Conservation (phyloP, 805 yeast genomes). For the Blastobotrys attinorum region DNA sequence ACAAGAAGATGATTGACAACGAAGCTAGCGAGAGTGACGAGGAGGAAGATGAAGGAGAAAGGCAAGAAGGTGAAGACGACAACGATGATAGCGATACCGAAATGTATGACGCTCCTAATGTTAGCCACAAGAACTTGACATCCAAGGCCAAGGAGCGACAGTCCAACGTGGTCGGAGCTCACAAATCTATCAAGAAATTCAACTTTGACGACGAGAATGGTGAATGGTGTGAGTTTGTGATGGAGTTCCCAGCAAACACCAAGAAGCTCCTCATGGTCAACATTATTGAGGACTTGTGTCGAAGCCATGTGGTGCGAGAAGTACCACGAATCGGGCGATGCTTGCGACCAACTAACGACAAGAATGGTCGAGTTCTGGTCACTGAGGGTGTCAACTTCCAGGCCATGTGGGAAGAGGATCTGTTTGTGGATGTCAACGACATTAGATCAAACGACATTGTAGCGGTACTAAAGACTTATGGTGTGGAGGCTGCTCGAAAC, state of each 20-base stretch:
- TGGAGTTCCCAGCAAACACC: conserved; percentile 75
- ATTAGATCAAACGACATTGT: conserved; percentile 89
- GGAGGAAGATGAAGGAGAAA: conserved; percentile 25
- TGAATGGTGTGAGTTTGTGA: conserved; percentile 85
- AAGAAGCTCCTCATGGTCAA: conserved; percentile 96
- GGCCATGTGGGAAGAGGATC: conserved; percentile 98
- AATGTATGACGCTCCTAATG: conserved; percentile 20
- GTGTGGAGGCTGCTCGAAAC: conserved; percentile 98
- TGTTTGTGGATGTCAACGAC: conserved; percentile 81
- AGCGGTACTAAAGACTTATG: conserved; percentile 83
- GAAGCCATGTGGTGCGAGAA: conserved; percentile 86
- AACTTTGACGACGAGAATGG: conserved; percentile 86
- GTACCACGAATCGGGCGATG: conserved; percentile 89
- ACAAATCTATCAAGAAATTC: conserved; percentile 66
- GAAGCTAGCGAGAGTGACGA: conserved; percentile 41
- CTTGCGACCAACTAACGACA: conserved; percentile 61
- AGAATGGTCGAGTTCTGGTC: conserved; percentile 67
- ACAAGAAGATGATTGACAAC: conserved; percentile 30
- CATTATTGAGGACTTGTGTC: conserved; percentile 86
- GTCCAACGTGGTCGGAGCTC: conserved; percentile 66
- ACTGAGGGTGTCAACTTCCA: conserved; percentile 98
- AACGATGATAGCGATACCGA: conserved; percentile 38
- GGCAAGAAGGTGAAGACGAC: conserved; percentile 29
- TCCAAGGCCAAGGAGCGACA: conserved; percentile 77
- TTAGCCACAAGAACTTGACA: conserved; percentile 30